Conservation (phyloP, 2,329 filamentous ascomycete genomes). For the Neocucurbitaria cava region DNA sequence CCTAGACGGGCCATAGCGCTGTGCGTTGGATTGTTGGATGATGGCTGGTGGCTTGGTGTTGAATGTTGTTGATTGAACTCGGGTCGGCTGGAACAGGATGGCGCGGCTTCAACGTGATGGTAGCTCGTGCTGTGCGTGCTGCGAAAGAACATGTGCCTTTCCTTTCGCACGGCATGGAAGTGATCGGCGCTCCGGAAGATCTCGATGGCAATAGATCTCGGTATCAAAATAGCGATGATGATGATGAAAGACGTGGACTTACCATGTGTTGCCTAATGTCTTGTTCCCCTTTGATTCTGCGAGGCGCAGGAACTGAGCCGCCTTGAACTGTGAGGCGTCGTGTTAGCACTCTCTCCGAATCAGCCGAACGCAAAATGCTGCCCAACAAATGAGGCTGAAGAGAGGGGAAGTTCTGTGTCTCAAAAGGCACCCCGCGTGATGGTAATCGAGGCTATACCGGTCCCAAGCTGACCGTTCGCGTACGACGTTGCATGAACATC, state of each 20-base stretch:
- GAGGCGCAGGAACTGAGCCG: conserved; percentile 90
- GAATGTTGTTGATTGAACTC: conserved; percentile 28
- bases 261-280: conserved; percentile 94
- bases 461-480: conserved; percentile 35
- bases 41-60: conserved; percentile 33
- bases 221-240: conserved; percentile 15
- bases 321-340: conserved; percentile 68
- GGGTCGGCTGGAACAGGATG: conserved; percentile 15
- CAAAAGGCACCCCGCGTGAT: conserved; percentile 36
- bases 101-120: conserved; percentile 20
- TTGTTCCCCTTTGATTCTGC: conserved; percentile 90
- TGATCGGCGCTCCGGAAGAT: conserved; percentile 26
- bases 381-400: conserved; percentile 51
- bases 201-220: conserved; percentile 21
- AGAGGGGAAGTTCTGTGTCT: conserved; percentile 28
- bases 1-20: conserved; percentile 22
- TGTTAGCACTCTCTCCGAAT: conserved; percentile 28
- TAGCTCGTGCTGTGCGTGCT: conserved; percentile 14
- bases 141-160: conserved; percentile 11
- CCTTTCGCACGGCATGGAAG: conserved; percentile 8
- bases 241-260: conserved; percentile 43
- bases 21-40: conserved; percentile 26
- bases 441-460: conserved; percentile 16
- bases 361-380: conserved; percentile 44
- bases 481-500: conserved; percentile 22